These are phyloP conservation scores for Alisma plantagoaquatica DNA, from an alignment of 106 monocot species.

Conservation along the genomic window DNA sequence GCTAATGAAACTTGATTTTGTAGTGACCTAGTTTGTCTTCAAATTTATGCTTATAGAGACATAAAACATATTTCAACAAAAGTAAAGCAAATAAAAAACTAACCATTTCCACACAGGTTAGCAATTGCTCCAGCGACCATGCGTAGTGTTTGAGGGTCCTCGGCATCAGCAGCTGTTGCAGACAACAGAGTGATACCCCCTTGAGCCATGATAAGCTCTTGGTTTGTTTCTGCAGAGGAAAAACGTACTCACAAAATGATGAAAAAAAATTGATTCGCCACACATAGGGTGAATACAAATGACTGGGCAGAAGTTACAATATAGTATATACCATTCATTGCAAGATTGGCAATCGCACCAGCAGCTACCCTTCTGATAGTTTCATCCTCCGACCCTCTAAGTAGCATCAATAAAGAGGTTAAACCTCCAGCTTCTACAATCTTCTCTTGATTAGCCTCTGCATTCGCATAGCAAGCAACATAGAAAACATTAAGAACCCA, in stretches of 20 bases:
- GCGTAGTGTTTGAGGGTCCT: slow-evolving; percentile 95
- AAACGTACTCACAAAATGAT: neutral
- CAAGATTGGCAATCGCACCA: slow-evolving; percentile 98
- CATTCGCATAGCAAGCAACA: slow-evolving; percentile 18
- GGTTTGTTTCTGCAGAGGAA: slow-evolving; percentile 63
- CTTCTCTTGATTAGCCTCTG: slow-evolving; percentile 98
- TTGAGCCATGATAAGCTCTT: slow-evolving; percentile 91
- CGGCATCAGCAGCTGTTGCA: slow-evolving; percentile 72
- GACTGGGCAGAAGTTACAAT: neutral
- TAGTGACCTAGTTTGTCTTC: no score
- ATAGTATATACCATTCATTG: slow-evolving; percentile 75
- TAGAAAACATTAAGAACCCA: neutral
- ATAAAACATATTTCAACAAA: neutral
- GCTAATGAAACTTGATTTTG: no score
- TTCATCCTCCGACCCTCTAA: slow-evolving; percentile 89
- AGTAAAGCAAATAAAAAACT: neutral
- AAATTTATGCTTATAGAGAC: neutral
- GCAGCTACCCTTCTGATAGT: slow-evolving; percentile 92
- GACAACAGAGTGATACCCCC: slow-evolving; percentile 77
- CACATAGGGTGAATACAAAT: neutral
- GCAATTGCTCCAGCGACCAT: slow-evolving; percentile 99
- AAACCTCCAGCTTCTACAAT: slow-evolving; percentile 99
- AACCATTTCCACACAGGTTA: slow-evolving; percentile 96
- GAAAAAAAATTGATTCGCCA: neutral
- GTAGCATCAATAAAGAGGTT: slow-evolving; percentile 79